Evolutionary conservation across 2,329 filamentous ascomycete species (phyloP).

Genomic region (Penicillium janthinellum): DNA sequence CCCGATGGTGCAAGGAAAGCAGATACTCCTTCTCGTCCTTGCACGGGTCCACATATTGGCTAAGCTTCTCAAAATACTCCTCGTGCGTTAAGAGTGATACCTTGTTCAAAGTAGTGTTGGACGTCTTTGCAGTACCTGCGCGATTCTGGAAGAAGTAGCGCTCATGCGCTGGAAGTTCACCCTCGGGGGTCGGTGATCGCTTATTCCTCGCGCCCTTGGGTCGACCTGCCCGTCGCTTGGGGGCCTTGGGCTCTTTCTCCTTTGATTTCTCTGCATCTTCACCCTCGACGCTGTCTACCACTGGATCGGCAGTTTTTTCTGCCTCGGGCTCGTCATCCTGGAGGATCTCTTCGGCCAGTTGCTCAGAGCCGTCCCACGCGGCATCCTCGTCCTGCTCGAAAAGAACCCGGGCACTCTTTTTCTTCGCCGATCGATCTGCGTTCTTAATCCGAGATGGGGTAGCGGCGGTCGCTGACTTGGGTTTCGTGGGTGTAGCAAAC

Average conservation of each 20-base stretch:
- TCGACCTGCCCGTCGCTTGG: slow-evolving; percentile 57
- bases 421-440: slow-evolving; percentile 80
- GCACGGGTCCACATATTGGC: slow-evolving; percentile 69
- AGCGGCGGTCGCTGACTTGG: slow-evolving; percentile 25
- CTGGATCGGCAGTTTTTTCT: slow-evolving; percentile 24
- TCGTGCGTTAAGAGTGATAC: slow-evolving; percentile 82
- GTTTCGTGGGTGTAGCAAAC: slow-evolving; percentile 46
- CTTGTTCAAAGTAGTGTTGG: slow-evolving; percentile 77
- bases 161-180: slow-evolving; percentile 82
- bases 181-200: slow-evolving; percentile 76
- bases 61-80: slow-evolving; percentile 77
- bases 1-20: slow-evolving; percentile 72
- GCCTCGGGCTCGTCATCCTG: slow-evolving; percentile 44
- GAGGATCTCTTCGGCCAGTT: slow-evolving; percentile 69
- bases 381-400: slow-evolving; percentile 73
- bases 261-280: slow-evolving; percentile 37
- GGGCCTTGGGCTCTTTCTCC: slow-evolving; percentile 48
- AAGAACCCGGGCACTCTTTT: slow-evolving; percentile 77
- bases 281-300: slow-evolving; percentile 39
- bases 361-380: slow-evolving; percentile 64
- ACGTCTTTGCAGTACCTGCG: slow-evolving; percentile 78
- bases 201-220: slow-evolving; percentile 61
- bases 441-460: slow-evolving; percentile 69
- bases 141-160: slow-evolving; percentile 93
- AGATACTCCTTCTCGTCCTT: slow-evolving; percentile 69